Evolutionary conservation across 1,284 basidiomycete genomes (phyloP).

Genomic region (Cutaneotrichosporon cutaneum): DNA sequence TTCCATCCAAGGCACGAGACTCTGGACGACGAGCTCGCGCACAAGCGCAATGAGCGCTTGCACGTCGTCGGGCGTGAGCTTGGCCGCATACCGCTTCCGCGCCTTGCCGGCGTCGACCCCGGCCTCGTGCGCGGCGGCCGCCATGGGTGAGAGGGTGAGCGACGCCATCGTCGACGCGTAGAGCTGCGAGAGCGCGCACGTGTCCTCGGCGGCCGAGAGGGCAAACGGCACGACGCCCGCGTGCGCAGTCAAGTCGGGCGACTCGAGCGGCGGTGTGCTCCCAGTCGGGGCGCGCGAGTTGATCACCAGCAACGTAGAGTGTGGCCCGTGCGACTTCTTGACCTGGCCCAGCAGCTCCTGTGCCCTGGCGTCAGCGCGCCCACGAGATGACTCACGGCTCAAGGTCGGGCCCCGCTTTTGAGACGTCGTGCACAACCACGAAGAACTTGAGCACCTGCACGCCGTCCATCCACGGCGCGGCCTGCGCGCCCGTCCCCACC

Average conservation of each 20-base stretch:
- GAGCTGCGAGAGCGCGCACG: slow-evolving; percentile 41
- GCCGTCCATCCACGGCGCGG: slow-evolving; percentile 48
- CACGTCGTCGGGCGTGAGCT: slow-evolving; percentile 73
- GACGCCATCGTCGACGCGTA: slow-evolving; percentile 47
- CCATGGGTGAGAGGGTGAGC: slow-evolving; percentile 40
- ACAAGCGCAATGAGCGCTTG: slow-evolving; percentile 76
- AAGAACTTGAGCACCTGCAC: slow-evolving; percentile 47
- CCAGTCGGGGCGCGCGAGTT: slow-evolving; percentile 35
- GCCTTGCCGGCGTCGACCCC: slow-evolving; percentile 17
- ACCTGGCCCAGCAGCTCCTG: slow-evolving; percentile 44
- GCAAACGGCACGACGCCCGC: slow-evolving; percentile 21
- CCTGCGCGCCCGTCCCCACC: slow-evolving; percentile 33
- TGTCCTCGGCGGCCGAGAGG: slow-evolving; percentile 30
- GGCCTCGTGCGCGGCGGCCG: slow-evolving; percentile 23
- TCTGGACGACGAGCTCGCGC: slow-evolving; percentile 86
- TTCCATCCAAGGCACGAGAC: slow-evolving; percentile 94
- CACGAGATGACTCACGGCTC: slow-evolving; percentile 10
- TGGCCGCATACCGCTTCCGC: slow-evolving; percentile 40
- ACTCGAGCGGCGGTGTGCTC: slow-evolving; percentile 18
- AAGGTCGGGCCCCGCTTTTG: slow-evolving; percentile 39
- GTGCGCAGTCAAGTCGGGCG: slow-evolving; percentile 33
- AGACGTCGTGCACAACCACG: slow-evolving; percentile 52
- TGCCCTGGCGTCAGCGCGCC: slow-evolving; percentile 28
- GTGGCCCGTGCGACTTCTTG: slow-evolving; percentile 51
- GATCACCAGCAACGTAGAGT: slow-evolving; percentile 51